A percentile compares a stretch with the other conserved stretches of the same genome.
Conservation (phyloP, 164 flowering plant species). For the Annona cherimola region DNA sequence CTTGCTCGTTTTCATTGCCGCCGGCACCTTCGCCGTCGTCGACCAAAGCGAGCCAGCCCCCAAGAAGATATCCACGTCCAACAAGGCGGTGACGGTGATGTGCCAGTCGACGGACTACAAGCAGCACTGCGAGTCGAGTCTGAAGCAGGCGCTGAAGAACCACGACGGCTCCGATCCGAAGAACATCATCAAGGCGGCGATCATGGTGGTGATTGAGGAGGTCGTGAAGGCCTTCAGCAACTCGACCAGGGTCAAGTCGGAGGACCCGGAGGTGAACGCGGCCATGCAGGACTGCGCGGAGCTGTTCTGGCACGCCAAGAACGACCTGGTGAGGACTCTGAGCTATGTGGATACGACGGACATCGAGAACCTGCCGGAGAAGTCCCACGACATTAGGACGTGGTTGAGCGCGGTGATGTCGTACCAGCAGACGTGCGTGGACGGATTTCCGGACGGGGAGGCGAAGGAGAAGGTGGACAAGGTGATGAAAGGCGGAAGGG, state of each 20-base stretch:
- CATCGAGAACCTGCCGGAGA: not conserved
- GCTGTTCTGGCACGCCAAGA: conserved; percentile 42
- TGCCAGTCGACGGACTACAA: conserved; percentile 50
- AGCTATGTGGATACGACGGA: conserved; percentile 7
- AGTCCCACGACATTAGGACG: conserved; percentile 40
- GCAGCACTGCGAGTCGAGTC: conserved; percentile 35
- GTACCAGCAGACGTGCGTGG: conserved; percentile 69
- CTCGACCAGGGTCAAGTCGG: conserved; percentile 20
- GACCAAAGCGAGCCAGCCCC: not conserved
- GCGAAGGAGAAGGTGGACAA: conserved; percentile 32
- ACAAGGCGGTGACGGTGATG: conserved; percentile 27
- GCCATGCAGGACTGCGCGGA: conserved; percentile 60
- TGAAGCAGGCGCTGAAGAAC: conserved; percentile 19
- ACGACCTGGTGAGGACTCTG: conserved; percentile 37
- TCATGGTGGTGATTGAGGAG: conserved; percentile 36
- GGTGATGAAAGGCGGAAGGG: conserved; percentile 25
- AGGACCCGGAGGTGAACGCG: conserved; percentile 33
- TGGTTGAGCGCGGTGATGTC: conserved; percentile 86
- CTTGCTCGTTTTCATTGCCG: not conserved
- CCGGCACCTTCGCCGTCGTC: not conserved
- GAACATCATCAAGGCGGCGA: conserved; percentile 44
- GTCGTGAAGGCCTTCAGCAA: conserved; percentile 27
- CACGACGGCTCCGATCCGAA: conserved; percentile 10
- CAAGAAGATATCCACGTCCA: conserved; percentile 5
- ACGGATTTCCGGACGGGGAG: conserved; percentile 57